Base-by-base conservation (phyloP, 441 rosid genomes). In the Melastoma candidum region DNA sequence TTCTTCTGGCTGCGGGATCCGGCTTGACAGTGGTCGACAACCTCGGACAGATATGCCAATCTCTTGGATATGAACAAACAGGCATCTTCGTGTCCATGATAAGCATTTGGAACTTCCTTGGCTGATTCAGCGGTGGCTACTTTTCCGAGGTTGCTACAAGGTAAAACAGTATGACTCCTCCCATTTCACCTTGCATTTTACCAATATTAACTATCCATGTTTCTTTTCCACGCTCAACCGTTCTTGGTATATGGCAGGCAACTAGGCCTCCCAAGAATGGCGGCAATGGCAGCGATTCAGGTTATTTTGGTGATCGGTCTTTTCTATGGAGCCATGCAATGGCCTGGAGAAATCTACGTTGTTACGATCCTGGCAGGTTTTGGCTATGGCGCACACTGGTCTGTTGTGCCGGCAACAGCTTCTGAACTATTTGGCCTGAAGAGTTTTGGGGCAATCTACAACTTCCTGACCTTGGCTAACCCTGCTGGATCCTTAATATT, bases 401-500 rank as follows among this genome's bases (percentile, higher is more conserved):
- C 74, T 12, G 14, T 70, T 2, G 65, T 74, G 0, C 67, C 67
- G 60, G 63, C 47, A 43, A 63, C 70, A 11, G 67, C 70, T 7
- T 74, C 72, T 0, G 70, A 74, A 65, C 70, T 74, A 2, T 73
- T 70, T 13, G 78, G 74, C 26, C 50, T 73, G 32, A 73, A 67
- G 46, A 60, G 70, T 44, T 70, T 63, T 65, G 61, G 70, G 1
- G 70, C 74, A 3, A 51, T 70, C 22, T 73, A 63, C 65, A 64
- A 70, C 46, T 70, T 67, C 26, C 66, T 67, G 2, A 71, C 61
- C 46, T 10, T 70, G 14, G 72, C 78, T 0, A 67, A 70, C 52
- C 78, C 78, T 36, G 51, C 67, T 1, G 73, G 75, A 2, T 54
- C 65, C 2, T 67, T 61, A 39, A 60, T 64, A 44, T 58, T 70